Conservation (phyloP, 768 basidiomycete species). For the Rhodotorula paludigena region DNA sequence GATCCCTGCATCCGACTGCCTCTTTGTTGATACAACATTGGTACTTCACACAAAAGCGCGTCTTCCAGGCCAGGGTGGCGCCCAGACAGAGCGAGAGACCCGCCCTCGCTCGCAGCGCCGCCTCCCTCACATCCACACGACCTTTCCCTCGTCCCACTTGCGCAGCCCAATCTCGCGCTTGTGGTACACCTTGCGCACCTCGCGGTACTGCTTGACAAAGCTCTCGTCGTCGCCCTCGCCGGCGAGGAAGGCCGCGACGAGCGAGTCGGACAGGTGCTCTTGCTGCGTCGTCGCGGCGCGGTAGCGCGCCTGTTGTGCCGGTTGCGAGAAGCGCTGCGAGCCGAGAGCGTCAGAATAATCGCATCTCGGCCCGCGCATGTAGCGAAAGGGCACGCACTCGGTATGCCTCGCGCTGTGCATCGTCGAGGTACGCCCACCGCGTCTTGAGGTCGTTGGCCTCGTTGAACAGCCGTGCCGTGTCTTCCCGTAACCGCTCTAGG, state of each 20-base stretch:
- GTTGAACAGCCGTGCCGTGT: conserved; percentile 81
- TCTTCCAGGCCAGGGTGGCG: no score
- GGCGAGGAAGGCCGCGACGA: conserved; percentile 77
- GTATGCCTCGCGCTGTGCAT: conserved; percentile 81
- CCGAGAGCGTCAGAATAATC: not conserved
- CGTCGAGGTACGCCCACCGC: conserved; percentile 79
- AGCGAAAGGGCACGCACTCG: conserved; percentile 55
- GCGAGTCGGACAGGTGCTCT: conserved; percentile 78
- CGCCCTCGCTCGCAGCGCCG: no score
- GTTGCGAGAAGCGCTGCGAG: conserved; percentile 69
- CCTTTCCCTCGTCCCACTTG: conserved; percentile 76
- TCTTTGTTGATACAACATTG: no score
- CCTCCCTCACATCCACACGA: conserved; percentile 71
- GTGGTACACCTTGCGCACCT: conserved; percentile 81
- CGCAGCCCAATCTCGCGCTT: conserved; percentile 87
- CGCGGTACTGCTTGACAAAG: conserved; percentile 83
- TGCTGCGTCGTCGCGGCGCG: conserved; percentile 82
- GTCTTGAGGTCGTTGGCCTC: conserved; percentile 74
- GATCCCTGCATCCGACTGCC: no score
- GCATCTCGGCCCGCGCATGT: no score
- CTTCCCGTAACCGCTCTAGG: conserved; percentile 67
- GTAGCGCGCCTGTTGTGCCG: conserved; percentile 81
- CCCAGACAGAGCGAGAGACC: no score
- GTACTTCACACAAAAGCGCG: no score
- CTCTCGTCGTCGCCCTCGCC: conserved; percentile 53